A percentile compares a stretch with the other conserved stretches of the same genome.
These are phyloP conservation scores for Leucoagaricus sp. DNA, from an alignment of 1,284 basidiomycete genomes.

Conservation along the genomic window DNA sequence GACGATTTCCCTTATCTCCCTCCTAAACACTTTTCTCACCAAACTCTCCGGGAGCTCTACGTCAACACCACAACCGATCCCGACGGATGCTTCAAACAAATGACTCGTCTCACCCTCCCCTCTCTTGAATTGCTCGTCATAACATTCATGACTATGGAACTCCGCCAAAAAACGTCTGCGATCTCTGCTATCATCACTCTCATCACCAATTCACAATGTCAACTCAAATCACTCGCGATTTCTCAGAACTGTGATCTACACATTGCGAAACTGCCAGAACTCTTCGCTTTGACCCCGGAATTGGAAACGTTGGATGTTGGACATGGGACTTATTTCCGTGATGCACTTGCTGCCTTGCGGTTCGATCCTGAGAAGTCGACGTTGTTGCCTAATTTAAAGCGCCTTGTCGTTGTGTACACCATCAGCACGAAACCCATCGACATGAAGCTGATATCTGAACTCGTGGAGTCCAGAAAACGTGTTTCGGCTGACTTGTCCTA, in stretches of 20 bases:
- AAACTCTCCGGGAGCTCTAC: not conserved
- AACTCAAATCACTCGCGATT: conserved; percentile 3
- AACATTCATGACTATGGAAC: not conserved
- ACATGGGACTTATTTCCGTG: not conserved
- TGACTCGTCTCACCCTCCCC: not conserved
- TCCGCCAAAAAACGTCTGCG: not conserved
- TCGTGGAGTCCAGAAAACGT: not conserved
- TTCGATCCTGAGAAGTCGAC: not conserved
- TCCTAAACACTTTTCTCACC: not conserved
- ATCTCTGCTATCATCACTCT: not conserved
- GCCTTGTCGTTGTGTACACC: not conserved
- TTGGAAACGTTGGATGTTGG: conserved; percentile 4
- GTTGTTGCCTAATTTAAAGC: not conserved
- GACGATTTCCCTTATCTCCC: not conserved
- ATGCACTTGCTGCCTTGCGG: not conserved
- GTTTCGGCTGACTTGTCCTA: not conserved
- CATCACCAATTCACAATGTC: not conserved
- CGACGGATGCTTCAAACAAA: not conserved
- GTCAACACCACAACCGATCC: not conserved
- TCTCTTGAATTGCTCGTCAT: not conserved
- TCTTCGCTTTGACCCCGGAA: not conserved
- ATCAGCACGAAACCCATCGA: not conserved
- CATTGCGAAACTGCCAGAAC: not conserved
- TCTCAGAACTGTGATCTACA: not conserved
- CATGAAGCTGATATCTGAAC: not conserved